phyloP scores from a whole-genome alignment of 176 grass and related monocot species.

The Dendrocalamus sinicus region DNA sequence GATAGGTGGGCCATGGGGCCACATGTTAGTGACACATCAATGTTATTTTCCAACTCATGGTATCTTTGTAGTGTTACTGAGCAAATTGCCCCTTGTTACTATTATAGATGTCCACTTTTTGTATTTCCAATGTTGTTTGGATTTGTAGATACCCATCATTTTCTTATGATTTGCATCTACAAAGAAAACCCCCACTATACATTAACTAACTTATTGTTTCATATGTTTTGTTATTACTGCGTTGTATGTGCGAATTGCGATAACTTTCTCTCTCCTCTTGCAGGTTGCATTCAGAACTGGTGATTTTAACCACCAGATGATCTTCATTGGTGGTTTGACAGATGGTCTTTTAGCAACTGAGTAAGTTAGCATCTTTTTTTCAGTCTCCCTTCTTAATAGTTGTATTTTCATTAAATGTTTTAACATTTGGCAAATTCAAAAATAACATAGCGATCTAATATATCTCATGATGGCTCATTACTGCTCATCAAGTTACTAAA shows the following conservation, averaged over 20 bases:
- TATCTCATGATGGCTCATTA: not conserved
- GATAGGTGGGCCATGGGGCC: too few species aligned
- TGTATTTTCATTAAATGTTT: constrained; percentile 17
- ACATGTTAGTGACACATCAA: too few species aligned
- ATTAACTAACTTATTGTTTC: not conserved
- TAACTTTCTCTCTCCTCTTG: constrained; percentile 39
- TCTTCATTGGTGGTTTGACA: constrained; percentile 92
- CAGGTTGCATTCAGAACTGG: constrained; percentile 90
- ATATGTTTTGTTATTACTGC: constrained; percentile 28
- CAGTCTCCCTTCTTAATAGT: constrained; percentile 1
- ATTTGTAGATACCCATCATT: constrained; percentile 9
- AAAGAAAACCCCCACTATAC: not conserved
- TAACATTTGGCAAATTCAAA: not conserved
- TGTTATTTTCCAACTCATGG: too few species aligned
- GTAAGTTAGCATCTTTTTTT: constrained; percentile 52
- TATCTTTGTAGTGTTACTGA: too few species aligned
- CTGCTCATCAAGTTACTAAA: not conserved
- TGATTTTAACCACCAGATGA: constrained; percentile 92
- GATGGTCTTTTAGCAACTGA: constrained; percentile 91
- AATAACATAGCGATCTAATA: constrained; percentile 1
- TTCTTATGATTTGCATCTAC: constrained; percentile 16
- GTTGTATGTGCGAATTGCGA: not conserved
- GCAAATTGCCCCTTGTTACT: not conserved
- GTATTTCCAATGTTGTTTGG: not conserved
- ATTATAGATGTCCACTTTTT: constrained; percentile 16